Conservation (phyloP, 345 rosid species). For the Turnera subulata region DNA sequence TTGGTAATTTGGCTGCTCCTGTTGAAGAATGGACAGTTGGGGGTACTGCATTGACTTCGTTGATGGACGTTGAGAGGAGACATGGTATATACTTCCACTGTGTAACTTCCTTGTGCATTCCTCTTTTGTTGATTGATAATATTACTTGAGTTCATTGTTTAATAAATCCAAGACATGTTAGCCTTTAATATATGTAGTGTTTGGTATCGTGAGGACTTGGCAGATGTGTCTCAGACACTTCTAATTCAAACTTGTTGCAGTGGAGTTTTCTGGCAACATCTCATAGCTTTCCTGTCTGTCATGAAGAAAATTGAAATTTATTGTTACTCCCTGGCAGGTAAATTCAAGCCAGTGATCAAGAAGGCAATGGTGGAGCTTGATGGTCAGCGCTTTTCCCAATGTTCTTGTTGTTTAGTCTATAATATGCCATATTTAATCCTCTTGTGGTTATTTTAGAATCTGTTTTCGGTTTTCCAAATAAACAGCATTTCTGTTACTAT, state of each 20-base stretch:
- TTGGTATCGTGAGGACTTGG: too few relatives aligned
- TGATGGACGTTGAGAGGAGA: conserved; percentile 99
- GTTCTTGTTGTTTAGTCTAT: background rate
- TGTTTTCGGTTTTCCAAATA: background rate
- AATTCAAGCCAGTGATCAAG: conserved; percentile 95
- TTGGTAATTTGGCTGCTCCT: conserved; percentile 85
- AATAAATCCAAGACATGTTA: background rate
- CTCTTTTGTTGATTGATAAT: background rate
- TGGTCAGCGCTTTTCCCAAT: conserved; percentile 35
- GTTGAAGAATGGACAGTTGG: conserved; percentile 87
- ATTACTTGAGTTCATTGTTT: background rate
- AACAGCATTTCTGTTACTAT: background rate
- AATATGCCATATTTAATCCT: background rate
- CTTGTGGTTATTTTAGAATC: background rate
- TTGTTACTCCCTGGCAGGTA: conserved; percentile 43
- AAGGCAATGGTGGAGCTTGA: conserved; percentile 99
- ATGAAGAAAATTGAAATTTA: background rate
- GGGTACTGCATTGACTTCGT: conserved; percentile 85
- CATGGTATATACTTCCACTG: conserved; percentile 49
- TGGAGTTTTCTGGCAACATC: background rate
- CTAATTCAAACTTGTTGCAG: too few relatives aligned
- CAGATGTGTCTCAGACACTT: too few relatives aligned
- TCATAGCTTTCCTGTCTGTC: background rate
- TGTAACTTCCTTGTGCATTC: background rate
- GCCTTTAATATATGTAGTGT: background rate